Conservation (phyloP, 129 eudicot species). For the Artemisia tridentata region DNA sequence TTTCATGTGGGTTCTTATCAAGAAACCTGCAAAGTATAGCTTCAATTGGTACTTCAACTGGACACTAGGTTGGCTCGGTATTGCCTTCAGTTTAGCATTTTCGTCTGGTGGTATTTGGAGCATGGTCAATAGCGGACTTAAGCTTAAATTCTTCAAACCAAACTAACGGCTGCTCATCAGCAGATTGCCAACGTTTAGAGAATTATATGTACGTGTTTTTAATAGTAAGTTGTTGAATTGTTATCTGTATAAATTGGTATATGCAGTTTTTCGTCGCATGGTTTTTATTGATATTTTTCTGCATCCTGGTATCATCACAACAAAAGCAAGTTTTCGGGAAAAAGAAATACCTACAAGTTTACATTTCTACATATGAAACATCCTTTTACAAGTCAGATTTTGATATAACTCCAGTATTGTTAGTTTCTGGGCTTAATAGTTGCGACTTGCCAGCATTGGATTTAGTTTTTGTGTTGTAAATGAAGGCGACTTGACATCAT, state of each 20-base stretch:
- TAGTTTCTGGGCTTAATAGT: constrained; percentile 10
- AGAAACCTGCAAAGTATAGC: constrained; percentile 68
- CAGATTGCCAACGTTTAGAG: constrained; percentile 9
- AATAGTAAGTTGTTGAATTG: background rate
- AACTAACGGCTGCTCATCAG: constrained; percentile 22
- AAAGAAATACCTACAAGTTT: background rate
- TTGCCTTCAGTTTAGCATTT: constrained; percentile 80
- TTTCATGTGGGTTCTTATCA: constrained; percentile 61
- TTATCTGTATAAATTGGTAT: constrained; percentile 18
- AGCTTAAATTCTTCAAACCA: constrained; percentile 85
- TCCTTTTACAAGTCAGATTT: too few species aligned
- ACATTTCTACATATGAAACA: too few species aligned
- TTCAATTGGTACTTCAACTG: constrained; percentile 88
- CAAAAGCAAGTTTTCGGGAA: background rate
- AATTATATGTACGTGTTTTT: constrained; percentile 8
- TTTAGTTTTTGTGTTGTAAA: constrained; percentile 9
- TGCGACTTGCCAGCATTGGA: constrained; percentile 7
- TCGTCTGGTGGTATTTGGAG: constrained; percentile 93
- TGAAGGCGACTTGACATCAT: constrained; percentile 3
- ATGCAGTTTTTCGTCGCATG: background rate
- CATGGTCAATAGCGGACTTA: constrained; percentile 79
- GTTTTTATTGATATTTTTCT: background rate
- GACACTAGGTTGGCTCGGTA: constrained; percentile 88
- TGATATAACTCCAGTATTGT: background rate
- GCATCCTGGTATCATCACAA: background rate